A percentile compares a stretch with the other conserved stretches of the same genome.
phyloP scores from a whole-genome alignment of 2,329 filamentous ascomycete species.

The Scytalidium sp. region DNA sequence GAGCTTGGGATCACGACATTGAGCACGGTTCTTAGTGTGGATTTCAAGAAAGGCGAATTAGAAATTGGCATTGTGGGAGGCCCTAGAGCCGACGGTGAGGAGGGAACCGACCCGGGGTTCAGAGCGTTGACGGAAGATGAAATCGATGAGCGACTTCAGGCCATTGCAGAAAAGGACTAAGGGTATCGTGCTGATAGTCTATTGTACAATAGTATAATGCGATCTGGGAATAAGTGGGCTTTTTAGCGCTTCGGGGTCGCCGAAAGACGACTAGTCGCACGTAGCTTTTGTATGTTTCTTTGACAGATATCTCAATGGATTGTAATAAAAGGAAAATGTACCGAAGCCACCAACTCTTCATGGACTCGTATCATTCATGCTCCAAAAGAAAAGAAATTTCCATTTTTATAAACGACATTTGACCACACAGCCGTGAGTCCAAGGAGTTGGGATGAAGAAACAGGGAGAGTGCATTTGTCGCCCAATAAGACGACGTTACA shows the following conservation, averaged over 20 bases:
- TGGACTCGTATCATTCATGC: conserved; percentile 14
- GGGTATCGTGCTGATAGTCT: conserved; percentile 25
- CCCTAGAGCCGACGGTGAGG: conserved; percentile 75
- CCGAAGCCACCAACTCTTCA: conserved; percentile 16
- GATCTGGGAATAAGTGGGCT: not conserved
- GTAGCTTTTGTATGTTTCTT: conserved; percentile 8
- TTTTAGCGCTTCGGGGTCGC: conserved; percentile 21
- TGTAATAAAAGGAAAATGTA: conserved; percentile 18
- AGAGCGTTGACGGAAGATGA: conserved; percentile 91
- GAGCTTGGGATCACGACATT: conserved; percentile 94
- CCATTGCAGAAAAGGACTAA: conserved; percentile 98
- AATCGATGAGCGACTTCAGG: conserved; percentile 96
- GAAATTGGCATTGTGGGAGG: conserved; percentile 97
- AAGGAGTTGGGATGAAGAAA: too few species aligned
- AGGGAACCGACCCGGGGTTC: conserved; percentile 77
- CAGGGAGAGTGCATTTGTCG: not conserved
- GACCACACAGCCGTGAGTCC: too few species aligned
- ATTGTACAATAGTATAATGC: not conserved
- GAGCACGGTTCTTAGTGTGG: conserved; percentile 95
- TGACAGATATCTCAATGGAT: conserved; percentile 5
- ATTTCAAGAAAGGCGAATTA: conserved; percentile 99
- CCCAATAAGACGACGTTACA: conserved; percentile 4
- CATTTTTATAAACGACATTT: too few species aligned
- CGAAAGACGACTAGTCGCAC: conserved; percentile 11
- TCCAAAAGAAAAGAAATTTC: too few species aligned